Conservation (phyloP, 208 protist genomes). For the Leptomonas pyrrhocoris region DNA sequence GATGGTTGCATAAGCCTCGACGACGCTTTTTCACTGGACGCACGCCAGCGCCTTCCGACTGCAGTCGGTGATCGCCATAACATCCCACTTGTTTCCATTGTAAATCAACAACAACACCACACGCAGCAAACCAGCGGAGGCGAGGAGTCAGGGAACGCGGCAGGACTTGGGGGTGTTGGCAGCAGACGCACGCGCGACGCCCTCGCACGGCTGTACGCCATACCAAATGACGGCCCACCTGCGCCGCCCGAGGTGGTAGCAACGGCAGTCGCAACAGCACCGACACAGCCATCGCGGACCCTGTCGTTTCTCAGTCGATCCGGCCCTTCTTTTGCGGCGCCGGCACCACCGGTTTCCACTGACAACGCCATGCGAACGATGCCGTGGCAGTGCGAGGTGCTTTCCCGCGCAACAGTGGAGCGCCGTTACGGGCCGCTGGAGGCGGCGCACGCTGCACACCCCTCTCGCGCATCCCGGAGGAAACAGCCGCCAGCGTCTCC, state of each 20-base stretch:
- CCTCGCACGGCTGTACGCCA: slow-evolving; percentile 26
- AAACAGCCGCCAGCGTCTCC: background rate
- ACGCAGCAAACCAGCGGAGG: background rate
- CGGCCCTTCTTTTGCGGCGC: slow-evolving; percentile 1
- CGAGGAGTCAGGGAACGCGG: background rate
- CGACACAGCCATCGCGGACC: background rate
- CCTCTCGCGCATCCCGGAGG: background rate
- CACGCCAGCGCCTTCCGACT: background rate
- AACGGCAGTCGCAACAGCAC: background rate
- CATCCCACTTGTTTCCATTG: background rate
- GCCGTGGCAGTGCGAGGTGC: slow-evolving; percentile 13
- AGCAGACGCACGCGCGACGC: slow-evolving; percentile 32
- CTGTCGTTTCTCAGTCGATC: slow-evolving; percentile 7
- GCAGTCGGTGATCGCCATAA: background rate
- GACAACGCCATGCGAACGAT: background rate
- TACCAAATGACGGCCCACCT: background rate
- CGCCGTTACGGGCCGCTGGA: slow-evolving; percentile 22
- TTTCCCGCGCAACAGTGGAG: slow-evolving; percentile 14
- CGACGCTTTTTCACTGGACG: background rate
- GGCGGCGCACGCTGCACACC: slow-evolving; percentile 2
- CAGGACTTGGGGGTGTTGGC: slow-evolving; percentile 6
- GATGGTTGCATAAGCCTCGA: background rate
- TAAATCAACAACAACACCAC: background rate
- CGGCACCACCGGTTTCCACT: background rate
- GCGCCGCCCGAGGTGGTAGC: background rate